Evolutionary conservation across 1,139 yeast genomes (phyloP), one percentile per base, ranked within the genome.

Genomic region (Blastobotrys petasosporus): DNA sequence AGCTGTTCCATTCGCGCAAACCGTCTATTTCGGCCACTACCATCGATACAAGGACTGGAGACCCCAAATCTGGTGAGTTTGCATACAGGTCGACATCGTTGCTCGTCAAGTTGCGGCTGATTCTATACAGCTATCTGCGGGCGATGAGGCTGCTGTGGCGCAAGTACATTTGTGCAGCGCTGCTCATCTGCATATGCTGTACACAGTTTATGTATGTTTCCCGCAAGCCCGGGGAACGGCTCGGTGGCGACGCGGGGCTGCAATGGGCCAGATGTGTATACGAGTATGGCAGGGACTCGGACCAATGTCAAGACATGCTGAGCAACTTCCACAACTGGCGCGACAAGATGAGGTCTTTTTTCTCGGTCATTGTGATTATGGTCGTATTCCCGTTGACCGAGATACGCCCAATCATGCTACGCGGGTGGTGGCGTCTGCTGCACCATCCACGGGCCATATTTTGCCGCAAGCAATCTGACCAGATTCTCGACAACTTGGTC

Each of bases 131-230:
- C 10, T 50, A 50, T 28, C 15, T 43, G 20, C 46, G 49, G 32
- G 39, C 54, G 6, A 35, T 52, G 15, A 37, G 45, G 25, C 44
- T 53, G 12, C 39, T 53, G 23, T 51, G 56, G 54, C 47, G 54
- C 6, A 53, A 51, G n/a, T 51, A 47, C 41, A 41, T 53, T 7
- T 46, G 51, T 28, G 45, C 50, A 7, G 12, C 51, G 16, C 47
- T 50, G 29, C 43, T 53, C 9, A 41, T 47, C 16, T 34, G 48
- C 4, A 46, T 47, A 35, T 41, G 48, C 29, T 45, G 48, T 11
- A 48, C 37, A 35, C 53, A 45, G 29, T 8, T 39, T 10, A 9
- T 41, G 8, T 25, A 33, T 4, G 32, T 20, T 25, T 31, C 17
- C 11, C 31, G 30, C 7, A 32, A 37, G 11, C 32, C 43, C 13